Evolutionary conservation across 2,329 filamentous ascomycete species (phyloP), one percentile per base, ranked within the genome.

Genomic region (Plenodomus biglobosus): DNA sequence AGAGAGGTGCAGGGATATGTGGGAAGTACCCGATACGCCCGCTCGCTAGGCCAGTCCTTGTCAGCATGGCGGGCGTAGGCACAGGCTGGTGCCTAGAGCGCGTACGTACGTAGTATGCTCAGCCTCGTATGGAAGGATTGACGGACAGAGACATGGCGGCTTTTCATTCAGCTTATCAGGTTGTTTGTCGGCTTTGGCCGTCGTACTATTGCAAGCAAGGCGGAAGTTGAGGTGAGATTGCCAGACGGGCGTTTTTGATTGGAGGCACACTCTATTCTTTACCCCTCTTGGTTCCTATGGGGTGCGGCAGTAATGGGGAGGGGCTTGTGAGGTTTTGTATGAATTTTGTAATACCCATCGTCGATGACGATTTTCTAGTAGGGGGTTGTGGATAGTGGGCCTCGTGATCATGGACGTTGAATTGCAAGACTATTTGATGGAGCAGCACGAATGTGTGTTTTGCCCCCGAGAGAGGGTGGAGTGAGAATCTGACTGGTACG

Each of bases 11-110:
- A 49, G 50, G 34, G 62, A 72, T 44, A 65, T 77, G n/a, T 78
- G 75, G 73, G 76, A 76, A 41, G 69, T 77, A 27, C 76, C 74
- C 3, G 73, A 76, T 20, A 77, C 76, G 21, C 74, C 77, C 35
- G 56, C 57, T 37, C 61, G 47, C 17, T 68, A 59, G 30, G 13
- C 27, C 27, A 6, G 13, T 32, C 27, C 8, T 32, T 32, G 27
- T 32, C 22, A 24, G 22, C 22, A 10, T 5, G 22, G 10, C 10
- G 5, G 5, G 22, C 22, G 22, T 24, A 24, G 5, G 5, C 5
- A 24, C 10, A 24, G n/a, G 5, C 22, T 24, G 22, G 5, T 24
- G 22, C 22, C 22, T 24, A 24, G 22, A 24, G 22, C 22, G 5
- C 22, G 10, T 24, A n/a, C n/a, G n/a, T n/a, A n/a, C n/a, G n/a